A percentile compares a stretch with the other conserved stretches of the same genome.
Conservation (phyloP, 2,329 filamentous ascomycete species). For the Uncinocarpus reesii region DNA sequence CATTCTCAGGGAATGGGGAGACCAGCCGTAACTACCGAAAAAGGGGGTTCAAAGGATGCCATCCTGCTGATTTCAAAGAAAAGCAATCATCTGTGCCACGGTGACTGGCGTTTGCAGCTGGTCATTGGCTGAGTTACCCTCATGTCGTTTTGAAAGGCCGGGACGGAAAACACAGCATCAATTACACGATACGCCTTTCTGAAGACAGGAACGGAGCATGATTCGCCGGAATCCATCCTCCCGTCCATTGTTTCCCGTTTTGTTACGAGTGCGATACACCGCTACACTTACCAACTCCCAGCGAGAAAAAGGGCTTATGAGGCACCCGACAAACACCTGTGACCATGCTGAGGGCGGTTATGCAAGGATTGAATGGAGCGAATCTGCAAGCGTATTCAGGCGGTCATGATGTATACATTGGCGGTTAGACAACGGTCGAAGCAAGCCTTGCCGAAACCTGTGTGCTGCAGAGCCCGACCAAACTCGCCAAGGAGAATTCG, state of each 20-base stretch:
- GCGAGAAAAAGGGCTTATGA: background rate
- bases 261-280: conserved; percentile 3
- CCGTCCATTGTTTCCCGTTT: background rate
- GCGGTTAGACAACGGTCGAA: too few species aligned
- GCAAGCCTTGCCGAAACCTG: too few species aligned
- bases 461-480: too few species aligned
- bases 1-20: too few species aligned
- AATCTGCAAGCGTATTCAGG: too few species aligned
- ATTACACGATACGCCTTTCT: background rate
- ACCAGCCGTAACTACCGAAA: too few species aligned
- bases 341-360: too few species aligned
- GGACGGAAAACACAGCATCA: conserved; percentile 6
- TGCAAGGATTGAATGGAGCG: too few species aligned
- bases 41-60: background rate
- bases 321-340: background rate
- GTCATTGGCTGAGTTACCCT: background rate
- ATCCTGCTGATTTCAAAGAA: background rate
- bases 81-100: conserved; percentile 5
- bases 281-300: background rate
- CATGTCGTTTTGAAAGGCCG: background rate
- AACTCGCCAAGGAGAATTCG: too few species aligned
- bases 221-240: conserved; percentile 15
- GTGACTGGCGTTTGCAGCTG: background rate
- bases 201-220: background rate
- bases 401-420: too few species aligned